A percentile compares a stretch with the other conserved stretches of the same genome.
Evolutionary conservation across 2,329 filamentous ascomycete genomes (phyloP).

Genomic region (Sclerotinia glacialis): DNA sequence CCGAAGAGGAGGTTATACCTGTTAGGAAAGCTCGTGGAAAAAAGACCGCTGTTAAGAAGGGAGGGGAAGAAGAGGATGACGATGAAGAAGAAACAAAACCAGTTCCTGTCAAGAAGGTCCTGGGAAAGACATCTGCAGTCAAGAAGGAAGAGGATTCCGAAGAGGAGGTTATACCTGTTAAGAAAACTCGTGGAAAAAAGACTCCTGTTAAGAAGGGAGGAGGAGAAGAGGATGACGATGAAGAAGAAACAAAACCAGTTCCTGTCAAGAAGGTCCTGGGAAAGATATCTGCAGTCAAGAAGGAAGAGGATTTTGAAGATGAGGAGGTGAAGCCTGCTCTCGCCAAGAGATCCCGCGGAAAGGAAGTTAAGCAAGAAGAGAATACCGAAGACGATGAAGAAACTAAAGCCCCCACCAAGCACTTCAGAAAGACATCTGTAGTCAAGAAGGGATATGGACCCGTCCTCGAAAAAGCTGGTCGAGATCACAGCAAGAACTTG

Average conservation of each 20-base stretch:
- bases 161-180: conserved; percentile 34
- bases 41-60: conserved; percentile 12
- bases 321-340: not conserved
- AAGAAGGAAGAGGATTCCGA: conserved; percentile 22
- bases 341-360: conserved; percentile 25
- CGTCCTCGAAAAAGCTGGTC: too few relatives aligned
- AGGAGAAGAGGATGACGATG: not conserved
- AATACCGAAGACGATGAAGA: conserved; percentile 17
- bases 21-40: conserved; percentile 35
- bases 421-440: conserved; percentile 22
- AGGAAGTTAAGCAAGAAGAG: conserved; percentile 20
- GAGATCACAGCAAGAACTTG: conserved; percentile 11
- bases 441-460: not conserved
- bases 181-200: conserved; percentile 32
- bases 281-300: conserved; percentile 26
- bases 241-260: not conserved
- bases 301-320: conserved; percentile 31
- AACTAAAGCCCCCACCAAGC: conserved; percentile 15
- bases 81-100: conserved; percentile 1
- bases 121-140: conserved; percentile 25
- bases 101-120: conserved; percentile 18
- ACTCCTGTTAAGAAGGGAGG: conserved; percentile 17
- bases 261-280: conserved; percentile 25
- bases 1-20: conserved; percentile 29
- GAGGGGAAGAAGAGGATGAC: conserved; percentile 7